Percentiles rank a stretch among this genome's conserved stretches.
Conservation (phyloP, 352 stramenopile genomes). For the Phytophthora pluvialis region DNA sequence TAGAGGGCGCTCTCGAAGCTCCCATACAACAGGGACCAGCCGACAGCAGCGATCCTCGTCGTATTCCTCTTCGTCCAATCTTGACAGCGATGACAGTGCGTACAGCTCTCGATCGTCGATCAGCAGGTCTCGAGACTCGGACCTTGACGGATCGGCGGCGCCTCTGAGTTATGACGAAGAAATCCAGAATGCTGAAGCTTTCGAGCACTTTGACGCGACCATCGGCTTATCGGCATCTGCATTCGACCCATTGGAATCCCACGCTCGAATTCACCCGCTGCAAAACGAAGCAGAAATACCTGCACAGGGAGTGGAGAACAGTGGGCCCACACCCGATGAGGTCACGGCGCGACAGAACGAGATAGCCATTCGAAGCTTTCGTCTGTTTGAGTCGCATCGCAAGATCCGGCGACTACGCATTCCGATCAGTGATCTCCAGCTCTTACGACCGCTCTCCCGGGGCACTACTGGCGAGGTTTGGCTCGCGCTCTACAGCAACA, state of each 20-base stretch:
- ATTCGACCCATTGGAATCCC: slow-evolving; percentile 49
- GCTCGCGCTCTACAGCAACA: slow-evolving; percentile 59
- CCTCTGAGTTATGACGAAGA: slow-evolving; percentile 38
- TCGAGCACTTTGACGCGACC: slow-evolving; percentile 63
- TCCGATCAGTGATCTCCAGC: slow-evolving; percentile 58
- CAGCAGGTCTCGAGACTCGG: slow-evolving; percentile 11
- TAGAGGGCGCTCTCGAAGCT: slow-evolving; percentile 8
- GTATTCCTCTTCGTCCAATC: slow-evolving; percentile 29
- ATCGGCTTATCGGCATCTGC: slow-evolving; percentile 66
- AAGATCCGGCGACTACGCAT: slow-evolving; percentile 64
- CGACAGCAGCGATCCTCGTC: slow-evolving; percentile 25
- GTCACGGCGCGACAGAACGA: slow-evolving; percentile 47
- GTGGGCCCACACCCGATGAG: slow-evolving; percentile 18
- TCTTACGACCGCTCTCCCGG: slow-evolving; percentile 53
- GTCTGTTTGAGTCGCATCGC: slow-evolving; percentile 67
- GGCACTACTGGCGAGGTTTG: slow-evolving; percentile 74
- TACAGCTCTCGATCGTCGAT: slow-evolving; percentile 32
- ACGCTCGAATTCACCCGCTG: slow-evolving; percentile 36
- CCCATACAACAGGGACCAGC: slow-evolving; percentile 1
- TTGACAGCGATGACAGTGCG: slow-evolving; percentile 31
- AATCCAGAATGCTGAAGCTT: slow-evolving; percentile 52
- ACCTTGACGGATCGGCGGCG: slow-evolving; percentile 15
- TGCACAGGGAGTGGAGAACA: background rate
- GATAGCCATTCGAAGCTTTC: slow-evolving; percentile 65
- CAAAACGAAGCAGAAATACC: slow-evolving; percentile 19